Evolutionary conservation across 2,329 filamentous ascomycete species (phyloP), one percentile per base, ranked within the genome.

Genomic region (Colletotrichum karsti): DNA sequence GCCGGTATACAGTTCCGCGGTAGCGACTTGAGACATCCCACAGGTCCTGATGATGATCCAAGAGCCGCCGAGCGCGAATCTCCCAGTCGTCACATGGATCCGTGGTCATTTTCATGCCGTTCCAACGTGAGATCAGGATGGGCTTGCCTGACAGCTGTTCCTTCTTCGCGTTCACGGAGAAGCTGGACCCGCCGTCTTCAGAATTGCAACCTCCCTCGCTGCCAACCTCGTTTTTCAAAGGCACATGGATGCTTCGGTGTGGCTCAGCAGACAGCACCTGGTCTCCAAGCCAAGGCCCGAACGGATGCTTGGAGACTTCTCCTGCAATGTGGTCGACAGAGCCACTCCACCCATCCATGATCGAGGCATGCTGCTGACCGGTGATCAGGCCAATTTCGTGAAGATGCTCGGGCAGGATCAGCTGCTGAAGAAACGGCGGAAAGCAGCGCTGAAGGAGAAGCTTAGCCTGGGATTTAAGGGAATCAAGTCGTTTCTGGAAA

Each of bases 1-100:
- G 81, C 46, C 88, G 86, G 77, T 95, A 97, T 0, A 95, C 82
- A 0, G 84, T 81, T 0, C 90, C 90, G 6, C 93, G 88, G 18
- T 85, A 77, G 3, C 79, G 76, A 0, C 78, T 72, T 0, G 85
- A 83, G 10, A 95, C 87, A 0, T 85, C 81, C 78, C 88, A 93
- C 15, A 95, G 77, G 71, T 95, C 85, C 0, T 82, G 55, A 22
- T 72, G 53, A 4, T 55, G 41, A 7, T 22, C 46, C 1, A 77
- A 69, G 7, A 63, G n/a, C 53, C 60, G 26, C 24, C 41, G 12
- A 55, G 74, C 51, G 44, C 18, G 10, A 12, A 8, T 24, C 10
- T 39, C 35, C 18, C 15, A 15, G 4, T 18, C 28, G 22, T 15
- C 7, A 15, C 22, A 5, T 13, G 22, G 24, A 18, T 30, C 26